phyloP scores from a whole-genome alignment of 495 filamentous ascomycete species.

The Tuber borchii region DNA sequence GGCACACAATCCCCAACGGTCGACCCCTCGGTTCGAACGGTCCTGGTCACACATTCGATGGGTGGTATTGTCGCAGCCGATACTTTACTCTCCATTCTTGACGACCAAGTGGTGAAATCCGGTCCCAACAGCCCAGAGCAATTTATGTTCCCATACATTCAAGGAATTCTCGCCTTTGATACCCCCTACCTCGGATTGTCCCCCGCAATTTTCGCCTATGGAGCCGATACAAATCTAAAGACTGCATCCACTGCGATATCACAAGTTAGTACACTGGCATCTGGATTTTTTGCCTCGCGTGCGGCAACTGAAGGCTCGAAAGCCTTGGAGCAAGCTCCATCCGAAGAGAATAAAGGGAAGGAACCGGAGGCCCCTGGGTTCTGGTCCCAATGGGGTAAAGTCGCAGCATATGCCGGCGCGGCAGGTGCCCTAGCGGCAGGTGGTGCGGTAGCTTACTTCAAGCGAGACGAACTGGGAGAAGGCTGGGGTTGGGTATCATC shows the following conservation, averaged over 20 bases:
- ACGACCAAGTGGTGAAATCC: conserved; percentile 38
- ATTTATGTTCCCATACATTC: conserved; percentile 63
- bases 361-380: conserved; percentile 33
- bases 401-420: conserved; percentile 75
- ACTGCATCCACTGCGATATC: conserved; percentile 63
- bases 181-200: conserved; percentile 89
- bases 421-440: conserved; percentile 75
- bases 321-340: conserved; percentile 13
- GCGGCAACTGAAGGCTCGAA: conserved; percentile 30
- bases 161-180: conserved; percentile 87
- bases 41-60: conserved; percentile 91
- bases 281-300: conserved; percentile 22
- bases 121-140: conserved; percentile 39
- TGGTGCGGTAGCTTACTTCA: conserved; percentile 79
- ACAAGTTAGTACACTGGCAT: conserved; percentile 49
- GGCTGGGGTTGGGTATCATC: conserved; percentile 75
- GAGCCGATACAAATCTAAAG: conserved; percentile 77
- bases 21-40: conserved; percentile 76
- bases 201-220: conserved; percentile 80
- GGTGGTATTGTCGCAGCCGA: conserved; percentile 95
- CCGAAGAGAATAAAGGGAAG: conserved; percentile 23
- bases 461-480: conserved; percentile 65
- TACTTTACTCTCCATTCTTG: conserved; percentile 54
- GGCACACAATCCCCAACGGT: conserved; percentile 78
- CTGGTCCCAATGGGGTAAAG: conserved; percentile 70